Evolutionary conservation across 2,329 filamentous ascomycete species (phyloP).

Genomic region (Clarireedia hainanense): DNA sequence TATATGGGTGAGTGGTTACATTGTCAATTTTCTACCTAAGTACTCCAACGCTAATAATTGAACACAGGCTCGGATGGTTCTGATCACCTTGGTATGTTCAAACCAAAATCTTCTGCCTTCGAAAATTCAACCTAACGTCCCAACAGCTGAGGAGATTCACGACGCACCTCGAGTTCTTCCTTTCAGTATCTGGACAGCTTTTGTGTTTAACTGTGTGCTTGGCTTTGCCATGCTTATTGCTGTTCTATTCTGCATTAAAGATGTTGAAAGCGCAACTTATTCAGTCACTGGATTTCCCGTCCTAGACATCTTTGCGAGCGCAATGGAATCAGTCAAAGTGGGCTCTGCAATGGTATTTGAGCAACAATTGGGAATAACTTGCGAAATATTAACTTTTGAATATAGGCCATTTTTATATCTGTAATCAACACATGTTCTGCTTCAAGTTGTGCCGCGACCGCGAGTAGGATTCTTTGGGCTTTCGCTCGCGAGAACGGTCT

Average conservation of each 20-base stretch:
- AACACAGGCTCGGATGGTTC: too few species aligned
- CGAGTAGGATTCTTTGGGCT: conserved; percentile 1
- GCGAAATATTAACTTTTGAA: too few species aligned
- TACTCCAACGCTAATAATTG: too few species aligned
- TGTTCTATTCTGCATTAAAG: not conserved
- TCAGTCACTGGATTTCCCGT: not conserved
- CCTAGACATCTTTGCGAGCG: not conserved
- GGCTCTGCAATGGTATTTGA: not conserved
- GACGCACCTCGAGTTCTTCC: conserved; percentile 3
- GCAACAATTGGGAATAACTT: too few species aligned
- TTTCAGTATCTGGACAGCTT: not conserved
- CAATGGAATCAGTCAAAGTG: not conserved
- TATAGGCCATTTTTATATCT: not conserved
- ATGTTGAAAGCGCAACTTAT: not conserved
- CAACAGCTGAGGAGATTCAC: conserved; percentile 7
- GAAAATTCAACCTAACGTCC: too few species aligned
- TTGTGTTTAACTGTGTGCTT: not conserved
- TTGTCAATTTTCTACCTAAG: too few species aligned
- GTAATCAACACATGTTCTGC: not conserved
- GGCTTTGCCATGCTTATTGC: conserved; percentile 7
- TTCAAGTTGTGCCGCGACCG: not conserved
- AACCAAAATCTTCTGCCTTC: too few species aligned
- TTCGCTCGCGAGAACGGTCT: not conserved
- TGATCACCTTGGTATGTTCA: too few species aligned
- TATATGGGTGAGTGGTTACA: not conserved